Evolutionary conservation across 495 filamentous ascomycete species (phyloP).

Genomic region (Hypoxylon perforatum): DNA sequence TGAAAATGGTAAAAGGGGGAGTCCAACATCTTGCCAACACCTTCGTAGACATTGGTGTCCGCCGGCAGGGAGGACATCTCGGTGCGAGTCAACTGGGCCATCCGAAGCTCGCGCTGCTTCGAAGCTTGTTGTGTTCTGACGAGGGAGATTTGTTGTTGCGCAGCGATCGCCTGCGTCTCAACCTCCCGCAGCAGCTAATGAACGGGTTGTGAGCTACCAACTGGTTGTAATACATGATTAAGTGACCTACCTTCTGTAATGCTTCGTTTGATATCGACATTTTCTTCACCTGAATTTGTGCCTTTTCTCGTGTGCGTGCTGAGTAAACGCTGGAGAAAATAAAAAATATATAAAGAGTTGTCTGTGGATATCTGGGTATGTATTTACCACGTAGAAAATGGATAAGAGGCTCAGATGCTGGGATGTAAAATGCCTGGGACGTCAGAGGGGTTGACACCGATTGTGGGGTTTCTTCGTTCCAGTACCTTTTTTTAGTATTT

Average conservation of each 20-base stretch:
- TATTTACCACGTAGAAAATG: too few species aligned
- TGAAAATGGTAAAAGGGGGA: background rate
- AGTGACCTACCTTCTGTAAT: conserved; percentile 79
- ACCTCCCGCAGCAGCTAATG: conserved; percentile 90
- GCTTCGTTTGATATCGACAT: conserved; percentile 99
- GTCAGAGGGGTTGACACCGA: too few species aligned
- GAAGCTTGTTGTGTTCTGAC: conserved; percentile 85
- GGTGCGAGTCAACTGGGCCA: conserved; percentile 86
- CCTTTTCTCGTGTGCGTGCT: background rate
- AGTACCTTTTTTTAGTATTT: too few species aligned
- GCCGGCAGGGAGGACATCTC: conserved; percentile 83
- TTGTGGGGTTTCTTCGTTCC: too few species aligned
- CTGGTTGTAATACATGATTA: conserved; percentile 1
- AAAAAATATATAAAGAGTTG: background rate
- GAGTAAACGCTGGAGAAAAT: background rate
- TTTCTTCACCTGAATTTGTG: background rate
- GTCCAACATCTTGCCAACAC: conserved; percentile 93
- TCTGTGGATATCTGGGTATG: background rate
- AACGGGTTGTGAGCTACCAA: conserved; percentile 7
- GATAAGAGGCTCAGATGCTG: background rate
- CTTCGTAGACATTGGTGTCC: conserved; percentile 88
- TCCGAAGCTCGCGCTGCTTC: conserved; percentile 88
- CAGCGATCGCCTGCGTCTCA: conserved; percentile 83
- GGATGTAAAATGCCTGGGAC: background rate
- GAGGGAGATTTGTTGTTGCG: conserved; percentile 91